Conservation (phyloP, 768 basidiomycete species). For the Mycena belliarum region DNA sequence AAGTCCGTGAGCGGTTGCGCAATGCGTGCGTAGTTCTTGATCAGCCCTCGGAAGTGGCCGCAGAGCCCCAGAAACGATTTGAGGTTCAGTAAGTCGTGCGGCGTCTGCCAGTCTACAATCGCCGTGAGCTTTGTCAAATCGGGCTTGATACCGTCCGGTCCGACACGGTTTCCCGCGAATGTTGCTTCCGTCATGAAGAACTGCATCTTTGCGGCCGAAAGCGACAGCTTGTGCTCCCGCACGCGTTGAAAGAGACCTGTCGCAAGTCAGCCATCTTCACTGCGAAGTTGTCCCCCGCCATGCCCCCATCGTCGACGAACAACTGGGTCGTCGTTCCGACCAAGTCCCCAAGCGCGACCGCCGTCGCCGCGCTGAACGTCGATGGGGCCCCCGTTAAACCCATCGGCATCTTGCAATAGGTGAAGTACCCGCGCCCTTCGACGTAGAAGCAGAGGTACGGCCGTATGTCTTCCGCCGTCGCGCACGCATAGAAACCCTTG, state of each 20-base stretch:
- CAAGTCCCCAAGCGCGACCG: neutral
- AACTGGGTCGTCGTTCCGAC: neutral
- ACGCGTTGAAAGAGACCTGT: slow-evolving; percentile 12
- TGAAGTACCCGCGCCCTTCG: neutral
- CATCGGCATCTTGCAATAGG: neutral
- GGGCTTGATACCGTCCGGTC: slow-evolving; percentile 32
- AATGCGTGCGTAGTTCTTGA: slow-evolving; percentile 29
- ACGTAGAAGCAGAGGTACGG: neutral
- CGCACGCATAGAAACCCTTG: neutral
- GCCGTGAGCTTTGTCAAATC: slow-evolving; percentile 38
- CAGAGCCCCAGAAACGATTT: slow-evolving; percentile 34
- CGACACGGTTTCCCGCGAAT: slow-evolving; percentile 34
- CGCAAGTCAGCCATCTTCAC: neutral
- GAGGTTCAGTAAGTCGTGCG: neutral
- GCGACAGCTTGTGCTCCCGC: slow-evolving; percentile 30
- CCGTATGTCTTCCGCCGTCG: neutral
- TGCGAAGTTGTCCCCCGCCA: neutral
- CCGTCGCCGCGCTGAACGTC: neutral
- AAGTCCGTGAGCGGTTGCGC: neutral
- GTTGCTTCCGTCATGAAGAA: slow-evolving; percentile 36
- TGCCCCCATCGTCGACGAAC: neutral
- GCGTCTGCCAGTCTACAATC: slow-evolving; percentile 30
- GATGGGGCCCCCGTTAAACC: neutral
- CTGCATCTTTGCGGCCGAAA: slow-evolving; percentile 34
- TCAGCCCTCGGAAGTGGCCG: slow-evolving; percentile 33